Base-by-base conservation (phyloP, 371 early-diverging fungal genomes). In the Mucor saturninus region DNA sequence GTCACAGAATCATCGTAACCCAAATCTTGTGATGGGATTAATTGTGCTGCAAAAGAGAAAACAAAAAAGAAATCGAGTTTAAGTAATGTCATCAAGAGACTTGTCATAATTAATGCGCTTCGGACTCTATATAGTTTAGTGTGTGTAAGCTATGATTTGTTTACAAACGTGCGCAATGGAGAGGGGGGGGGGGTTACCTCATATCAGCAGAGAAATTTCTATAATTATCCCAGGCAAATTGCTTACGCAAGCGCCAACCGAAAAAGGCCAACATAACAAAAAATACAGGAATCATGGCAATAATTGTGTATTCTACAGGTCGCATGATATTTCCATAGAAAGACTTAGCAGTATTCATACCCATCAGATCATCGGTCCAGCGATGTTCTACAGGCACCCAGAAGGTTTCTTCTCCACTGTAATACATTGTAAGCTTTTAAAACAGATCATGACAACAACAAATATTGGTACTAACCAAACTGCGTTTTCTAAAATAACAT, bases 161-260 rank as follows among this genome's bases (percentile, higher is more conserved):
- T 21, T 21, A 21, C 21, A 21, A 21, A 21, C 21, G 21, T 21
- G 21, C 21, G 21, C 1, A 21, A 21, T 21, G 21, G 21, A 21
- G 21, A 21, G 21, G 1, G 21, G 29, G 3, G 21, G 26, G 49
- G 50, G 6, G 30, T 61, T 77, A 80, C 81, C 72, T 68, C 52
- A 79, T 68, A 61, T 82, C 83, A 30, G 83, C 83, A 30, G 83
- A 79, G 46, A 82, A 82, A 49, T 68, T 74, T 42, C 80, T 67
- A 54, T 82, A 82, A 39, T 82, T 82, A 53, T 82, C 83, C 82
- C 83, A 82, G 49, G 83, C 83, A 61, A 82, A 82, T 30, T 74
- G 72, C 50, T 79, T 82, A 30, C 79, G 77, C 15, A 82, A 50
- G 40, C 73, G 62, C 76, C 75, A 82, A 8, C 71, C 76, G 53